These are phyloP conservation scores for Globisporangium sylvaticum DNA, from an alignment of 352 stramenopile species.

Conservation along the genomic window DNA sequence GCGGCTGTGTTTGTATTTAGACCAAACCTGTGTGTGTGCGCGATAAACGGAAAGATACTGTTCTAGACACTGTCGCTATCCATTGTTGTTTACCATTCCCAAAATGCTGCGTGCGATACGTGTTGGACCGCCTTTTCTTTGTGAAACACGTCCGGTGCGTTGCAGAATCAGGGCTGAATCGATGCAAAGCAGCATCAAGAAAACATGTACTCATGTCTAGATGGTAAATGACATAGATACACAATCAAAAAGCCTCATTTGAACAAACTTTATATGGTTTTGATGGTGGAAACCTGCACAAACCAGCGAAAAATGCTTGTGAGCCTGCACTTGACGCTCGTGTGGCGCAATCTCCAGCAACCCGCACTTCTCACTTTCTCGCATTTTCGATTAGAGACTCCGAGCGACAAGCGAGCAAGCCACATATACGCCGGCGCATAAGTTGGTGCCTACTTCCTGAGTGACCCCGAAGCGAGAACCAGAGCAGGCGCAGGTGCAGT, in stretches of 20 bases:
- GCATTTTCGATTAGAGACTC: slow-evolving; percentile 4
- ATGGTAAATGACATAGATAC: too few species aligned
- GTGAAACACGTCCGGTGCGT: neutral
- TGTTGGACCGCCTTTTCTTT: neutral
- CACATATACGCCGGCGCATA: too few species aligned
- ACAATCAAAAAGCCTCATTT: too few species aligned
- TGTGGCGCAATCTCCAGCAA: neutral
- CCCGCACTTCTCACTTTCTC: slow-evolving; percentile 1
- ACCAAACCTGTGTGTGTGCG: too few species aligned
- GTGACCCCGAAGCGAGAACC: neutral
- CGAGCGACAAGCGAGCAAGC: neutral
- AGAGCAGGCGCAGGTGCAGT: neutral
- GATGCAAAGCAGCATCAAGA: neutral
- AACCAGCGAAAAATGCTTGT: neutral
- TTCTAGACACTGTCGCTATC: neutral
- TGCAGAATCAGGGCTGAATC: neutral
- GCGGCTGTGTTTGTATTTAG: too few species aligned
- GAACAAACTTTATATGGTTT: neutral
- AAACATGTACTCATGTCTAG: neutral
- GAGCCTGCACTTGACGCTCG: neutral
- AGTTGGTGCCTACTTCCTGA: neutral
- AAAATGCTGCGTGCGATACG: neutral
- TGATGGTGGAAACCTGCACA: neutral
- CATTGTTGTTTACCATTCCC: neutral
- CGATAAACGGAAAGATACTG: too few species aligned